Percentiles rank a stretch among this genome's conserved stretches.
These are phyloP conservation scores for Stagonosporopsis tanaceti DNA, from an alignment of 2,329 filamentous ascomycete genomes.

Conservation along the genomic window DNA sequence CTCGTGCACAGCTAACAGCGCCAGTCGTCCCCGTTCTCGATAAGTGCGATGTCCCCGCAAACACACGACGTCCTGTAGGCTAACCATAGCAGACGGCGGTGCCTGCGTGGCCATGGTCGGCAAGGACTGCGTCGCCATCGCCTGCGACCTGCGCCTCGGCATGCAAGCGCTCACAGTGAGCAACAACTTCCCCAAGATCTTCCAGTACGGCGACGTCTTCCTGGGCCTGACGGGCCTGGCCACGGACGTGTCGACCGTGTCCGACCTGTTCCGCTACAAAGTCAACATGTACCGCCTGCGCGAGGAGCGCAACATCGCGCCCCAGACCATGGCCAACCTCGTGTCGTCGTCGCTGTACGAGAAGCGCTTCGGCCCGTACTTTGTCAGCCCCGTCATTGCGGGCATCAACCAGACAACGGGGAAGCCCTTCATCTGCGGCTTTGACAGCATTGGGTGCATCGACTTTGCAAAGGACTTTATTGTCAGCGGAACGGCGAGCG, in stretches of 20 bases:
- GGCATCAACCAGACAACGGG: constrained; percentile 94
- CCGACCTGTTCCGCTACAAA: constrained; percentile 98
- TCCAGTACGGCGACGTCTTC: constrained; percentile 94
- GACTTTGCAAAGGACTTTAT: constrained; percentile 99
- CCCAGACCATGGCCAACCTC: constrained; percentile 94
- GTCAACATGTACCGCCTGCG: constrained; percentile 99
- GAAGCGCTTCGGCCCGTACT: constrained; percentile 94
- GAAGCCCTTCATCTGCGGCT: constrained; percentile 97
- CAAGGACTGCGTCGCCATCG: constrained; percentile 99
- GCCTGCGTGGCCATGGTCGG: constrained; percentile 98
- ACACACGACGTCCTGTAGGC: constrained; percentile 11
- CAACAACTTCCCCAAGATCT: constrained; percentile 99
- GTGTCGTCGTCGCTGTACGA: constrained; percentile 89
- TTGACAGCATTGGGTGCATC: constrained; percentile 99
- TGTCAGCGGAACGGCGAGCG: constrained; percentile 92
- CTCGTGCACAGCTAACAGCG: constrained; percentile 42
- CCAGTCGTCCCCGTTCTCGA: constrained; percentile 90
- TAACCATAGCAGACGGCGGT: constrained; percentile 72
- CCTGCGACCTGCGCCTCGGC: constrained; percentile 96
- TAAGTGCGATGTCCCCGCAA: constrained; percentile 69
- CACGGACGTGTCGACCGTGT: constrained; percentile 93
- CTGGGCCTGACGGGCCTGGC: constrained; percentile 95
- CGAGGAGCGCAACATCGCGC: constrained; percentile 95
- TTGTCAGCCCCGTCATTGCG: constrained; percentile 92
- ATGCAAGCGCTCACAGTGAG: constrained; percentile 96